A percentile compares a stretch with the other conserved stretches of the same genome.
These are phyloP conservation scores for Thalassiosira mediterranea DNA, from an alignment of 352 stramenopile species.

Conservation along the genomic window DNA sequence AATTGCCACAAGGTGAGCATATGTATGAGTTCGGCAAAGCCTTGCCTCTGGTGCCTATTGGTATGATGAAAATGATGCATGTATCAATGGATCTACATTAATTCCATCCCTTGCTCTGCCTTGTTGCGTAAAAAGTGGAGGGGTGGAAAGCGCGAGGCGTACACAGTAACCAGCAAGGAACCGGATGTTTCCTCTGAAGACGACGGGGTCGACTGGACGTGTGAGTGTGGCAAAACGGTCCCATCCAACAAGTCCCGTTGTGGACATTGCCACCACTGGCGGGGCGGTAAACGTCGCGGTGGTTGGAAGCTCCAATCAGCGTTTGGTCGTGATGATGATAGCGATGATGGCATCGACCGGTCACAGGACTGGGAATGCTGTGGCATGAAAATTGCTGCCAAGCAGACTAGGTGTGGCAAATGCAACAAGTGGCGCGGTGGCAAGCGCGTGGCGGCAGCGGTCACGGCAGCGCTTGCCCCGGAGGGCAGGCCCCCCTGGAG, in stretches of 20 bases:
- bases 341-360: background rate
- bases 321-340: constrained; percentile 4
- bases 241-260: constrained; percentile 31
- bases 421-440: constrained; percentile 36
- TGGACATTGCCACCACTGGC: constrained; percentile 38
- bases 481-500: constrained; percentile 17
- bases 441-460: constrained; percentile 14
- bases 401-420: constrained; percentile 26
- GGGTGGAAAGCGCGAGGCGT: constrained; percentile 27
- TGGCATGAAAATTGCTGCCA: constrained; percentile 17
- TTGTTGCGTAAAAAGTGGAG: constrained; percentile 22
- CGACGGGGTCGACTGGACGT: constrained; percentile 26
- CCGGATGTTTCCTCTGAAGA: background rate
- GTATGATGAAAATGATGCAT: too few species aligned
- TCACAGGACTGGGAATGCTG: constrained; percentile 18
- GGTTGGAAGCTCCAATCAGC: constrained; percentile 30
- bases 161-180: constrained; percentile 2
- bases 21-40: background rate
- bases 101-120: background rate
- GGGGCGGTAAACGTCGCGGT: constrained; percentile 34
- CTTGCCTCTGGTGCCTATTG: background rate
- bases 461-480: background rate
- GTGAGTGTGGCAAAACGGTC: constrained; percentile 32
- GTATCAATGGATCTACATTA: too few species aligned
- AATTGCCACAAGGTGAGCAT: constrained; percentile 33